A percentile compares a stretch with the other conserved stretches of the same genome.
phyloP scores from a whole-genome alignment of 2,329 filamentous ascomycete genomes.

The Fusarium hostae region DNA sequence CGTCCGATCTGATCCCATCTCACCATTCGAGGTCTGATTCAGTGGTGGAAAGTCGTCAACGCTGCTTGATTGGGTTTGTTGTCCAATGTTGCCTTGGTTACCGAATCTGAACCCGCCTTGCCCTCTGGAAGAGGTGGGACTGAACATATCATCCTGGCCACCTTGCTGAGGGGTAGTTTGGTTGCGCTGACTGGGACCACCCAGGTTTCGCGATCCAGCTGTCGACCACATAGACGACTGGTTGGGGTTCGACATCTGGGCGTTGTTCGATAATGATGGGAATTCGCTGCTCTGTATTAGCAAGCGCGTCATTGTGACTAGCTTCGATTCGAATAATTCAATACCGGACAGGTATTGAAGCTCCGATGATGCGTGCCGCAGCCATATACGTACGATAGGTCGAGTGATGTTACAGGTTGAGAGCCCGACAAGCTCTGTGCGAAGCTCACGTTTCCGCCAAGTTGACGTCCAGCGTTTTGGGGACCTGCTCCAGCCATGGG shows the following conservation, averaged over 20 bases:
- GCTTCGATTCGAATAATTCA: not conserved
- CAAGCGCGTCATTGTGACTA: not conserved
- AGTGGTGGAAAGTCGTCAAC: conserved; percentile 73
- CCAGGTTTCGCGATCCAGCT: conserved; percentile 60
- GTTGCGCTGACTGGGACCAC: conserved; percentile 62
- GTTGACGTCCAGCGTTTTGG: conserved; percentile 64
- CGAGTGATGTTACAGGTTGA: conserved; percentile 70
- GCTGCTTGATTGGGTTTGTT: conserved; percentile 60
- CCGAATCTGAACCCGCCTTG: conserved; percentile 67
- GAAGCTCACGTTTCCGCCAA: conserved; percentile 71
- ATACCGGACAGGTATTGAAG: not conserved
- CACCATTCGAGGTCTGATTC: conserved; percentile 66
- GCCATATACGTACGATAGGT: conserved; percentile 69
- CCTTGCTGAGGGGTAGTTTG: conserved; percentile 63
- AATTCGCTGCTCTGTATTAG: conserved; percentile 67
- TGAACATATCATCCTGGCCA: conserved; percentile 61
- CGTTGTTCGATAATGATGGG: conserved; percentile 71
- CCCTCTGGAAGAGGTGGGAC: conserved; percentile 55
- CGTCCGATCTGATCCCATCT: conserved; percentile 66
- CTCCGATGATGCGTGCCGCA: not conserved
- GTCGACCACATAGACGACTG: conserved; percentile 67
- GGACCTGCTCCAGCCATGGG: conserved; percentile 68
- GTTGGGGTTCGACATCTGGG: conserved; percentile 61
- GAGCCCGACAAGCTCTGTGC: conserved; percentile 73
- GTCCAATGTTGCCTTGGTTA: conserved; percentile 56